Percentiles rank a stretch among this genome's conserved stretches.
Evolutionary conservation across 352 stramenopile species (phyloP).

Genomic region (Pythium graminicola): DNA sequence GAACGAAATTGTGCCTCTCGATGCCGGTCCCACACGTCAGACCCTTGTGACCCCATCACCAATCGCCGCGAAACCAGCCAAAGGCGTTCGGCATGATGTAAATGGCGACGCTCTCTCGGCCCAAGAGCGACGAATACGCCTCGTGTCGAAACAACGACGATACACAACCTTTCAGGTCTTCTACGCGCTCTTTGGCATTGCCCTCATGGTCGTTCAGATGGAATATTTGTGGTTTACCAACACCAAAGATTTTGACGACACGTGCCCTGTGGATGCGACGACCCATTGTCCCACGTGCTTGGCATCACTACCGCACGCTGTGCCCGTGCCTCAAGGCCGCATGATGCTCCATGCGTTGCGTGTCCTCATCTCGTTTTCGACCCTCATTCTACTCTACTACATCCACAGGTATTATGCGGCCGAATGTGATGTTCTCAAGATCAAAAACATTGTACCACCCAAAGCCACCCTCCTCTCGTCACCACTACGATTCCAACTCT

Average conservation of each 20-base stretch:
- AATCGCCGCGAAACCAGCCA: slow-evolving; percentile 3
- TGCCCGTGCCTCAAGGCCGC: slow-evolving; percentile 41
- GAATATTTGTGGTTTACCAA: slow-evolving; percentile 70
- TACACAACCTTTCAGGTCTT: slow-evolving; percentile 64
- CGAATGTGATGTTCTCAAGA: slow-evolving; percentile 70
- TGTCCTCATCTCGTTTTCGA: slow-evolving; percentile 62
- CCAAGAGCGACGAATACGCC: slow-evolving; percentile 45
- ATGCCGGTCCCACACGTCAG: slow-evolving; percentile 20
- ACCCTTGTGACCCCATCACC: slow-evolving; percentile 14
- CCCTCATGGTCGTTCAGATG: slow-evolving; percentile 71
- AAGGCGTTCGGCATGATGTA: slow-evolving; percentile 21
- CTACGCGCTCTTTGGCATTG: slow-evolving; percentile 54
- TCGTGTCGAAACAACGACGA: slow-evolving; percentile 39
- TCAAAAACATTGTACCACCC: slow-evolving; percentile 73
- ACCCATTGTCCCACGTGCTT: slow-evolving; percentile 37
- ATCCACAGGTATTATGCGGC: slow-evolving; percentile 57
- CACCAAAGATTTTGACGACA: slow-evolving; percentile 30
- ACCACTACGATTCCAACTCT: slow-evolving; percentile 35
- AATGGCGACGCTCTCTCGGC: slow-evolving; percentile 35
- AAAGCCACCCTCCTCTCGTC: slow-evolving; percentile 58
- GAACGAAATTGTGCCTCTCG: slow-evolving; percentile 64
- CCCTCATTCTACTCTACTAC: slow-evolving; percentile 60
- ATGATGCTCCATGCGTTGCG: slow-evolving; percentile 64
- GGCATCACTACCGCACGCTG: slow-evolving; percentile 19
- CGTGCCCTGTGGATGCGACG: slow-evolving; percentile 28